Evolutionary conservation across 305 asterid species (phyloP).

Genomic region (Fraxinus paxiana): DNA sequence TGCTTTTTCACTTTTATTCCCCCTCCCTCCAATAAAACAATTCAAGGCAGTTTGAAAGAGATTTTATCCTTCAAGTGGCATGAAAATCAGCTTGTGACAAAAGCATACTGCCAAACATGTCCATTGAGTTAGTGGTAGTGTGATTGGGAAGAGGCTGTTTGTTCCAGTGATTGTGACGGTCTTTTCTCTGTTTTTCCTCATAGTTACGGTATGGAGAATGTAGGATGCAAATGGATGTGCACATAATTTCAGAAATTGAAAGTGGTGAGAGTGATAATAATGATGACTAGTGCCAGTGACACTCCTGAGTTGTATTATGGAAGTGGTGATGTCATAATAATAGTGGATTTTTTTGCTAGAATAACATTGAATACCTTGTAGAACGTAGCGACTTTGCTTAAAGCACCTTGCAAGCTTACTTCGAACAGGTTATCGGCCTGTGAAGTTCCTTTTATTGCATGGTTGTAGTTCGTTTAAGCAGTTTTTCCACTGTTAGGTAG

Average conservation of each 20-base stretch:
- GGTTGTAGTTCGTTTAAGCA: background rate
- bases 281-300: background rate
- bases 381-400: background rate
- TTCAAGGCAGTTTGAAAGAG: slow-evolving; percentile 10
- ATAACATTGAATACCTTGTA: background rate
- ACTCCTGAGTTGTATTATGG: background rate
- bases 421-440: background rate
- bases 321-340: slow-evolving; percentile 1
- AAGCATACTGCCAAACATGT: background rate
- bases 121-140: background rate
- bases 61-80: slow-evolving; percentile 10
- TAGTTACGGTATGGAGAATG: background rate
- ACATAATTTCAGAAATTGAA: slow-evolving; percentile 14
- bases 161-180: background rate
- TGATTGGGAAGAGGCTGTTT: slow-evolving; percentile 3
- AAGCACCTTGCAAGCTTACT: background rate
- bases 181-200: background rate
- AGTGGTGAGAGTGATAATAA: background rate
- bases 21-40: background rate
- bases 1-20: background rate
- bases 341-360: background rate
- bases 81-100: background rate
- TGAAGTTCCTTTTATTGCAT: background rate
- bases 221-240: slow-evolving; percentile 9
- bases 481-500: background rate